Percentiles rank a stretch among this genome's conserved stretches.
Evolutionary conservation across 371 early-diverging fungal genomes (phyloP).

Genomic region (Parasitella parasitica): DNA sequence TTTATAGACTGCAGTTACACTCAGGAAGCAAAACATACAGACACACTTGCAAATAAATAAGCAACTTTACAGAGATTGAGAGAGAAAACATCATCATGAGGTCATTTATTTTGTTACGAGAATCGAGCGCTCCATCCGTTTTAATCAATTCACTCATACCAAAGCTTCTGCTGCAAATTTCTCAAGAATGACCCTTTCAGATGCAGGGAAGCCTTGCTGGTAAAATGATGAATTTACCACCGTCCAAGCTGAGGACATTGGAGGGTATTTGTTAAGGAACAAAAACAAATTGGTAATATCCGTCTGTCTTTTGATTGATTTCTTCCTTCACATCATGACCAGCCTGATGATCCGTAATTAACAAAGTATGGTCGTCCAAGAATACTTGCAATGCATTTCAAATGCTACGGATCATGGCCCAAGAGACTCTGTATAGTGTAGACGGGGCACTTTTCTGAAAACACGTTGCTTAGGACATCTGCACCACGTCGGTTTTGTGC

Average conservation of each 20-base stretch:
- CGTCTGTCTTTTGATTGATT: conserved; percentile 11
- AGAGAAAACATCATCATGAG: neutral
- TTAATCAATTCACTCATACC: conserved; percentile 40
- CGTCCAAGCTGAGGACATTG: conserved; percentile 31
- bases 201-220: conserved; percentile 25
- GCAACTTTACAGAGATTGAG: neutral
- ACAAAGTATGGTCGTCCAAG: conserved; percentile 10
- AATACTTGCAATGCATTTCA: conserved; percentile 36
- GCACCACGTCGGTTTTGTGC: conserved; percentile 34
- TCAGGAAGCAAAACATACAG: neutral
- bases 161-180: conserved; percentile 13
- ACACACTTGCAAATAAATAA: neutral
- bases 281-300: conserved; percentile 19
- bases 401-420: conserved; percentile 20
- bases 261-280: conserved; percentile 35
- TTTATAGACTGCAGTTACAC: neutral
- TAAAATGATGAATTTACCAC: conserved; percentile 22
- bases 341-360: conserved; percentile 27
- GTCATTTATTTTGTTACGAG: conserved; percentile 3
- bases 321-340: conserved; percentile 18
- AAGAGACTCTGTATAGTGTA: conserved; percentile 19
- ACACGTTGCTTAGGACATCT: conserved; percentile 17
- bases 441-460: conserved; percentile 15
- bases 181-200: conserved; percentile 17
- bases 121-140: conserved; percentile 36